Conservation (phyloP, 2,329 filamentous ascomycete genomes). For the Chrysoporthe deuterocubensis region DNA sequence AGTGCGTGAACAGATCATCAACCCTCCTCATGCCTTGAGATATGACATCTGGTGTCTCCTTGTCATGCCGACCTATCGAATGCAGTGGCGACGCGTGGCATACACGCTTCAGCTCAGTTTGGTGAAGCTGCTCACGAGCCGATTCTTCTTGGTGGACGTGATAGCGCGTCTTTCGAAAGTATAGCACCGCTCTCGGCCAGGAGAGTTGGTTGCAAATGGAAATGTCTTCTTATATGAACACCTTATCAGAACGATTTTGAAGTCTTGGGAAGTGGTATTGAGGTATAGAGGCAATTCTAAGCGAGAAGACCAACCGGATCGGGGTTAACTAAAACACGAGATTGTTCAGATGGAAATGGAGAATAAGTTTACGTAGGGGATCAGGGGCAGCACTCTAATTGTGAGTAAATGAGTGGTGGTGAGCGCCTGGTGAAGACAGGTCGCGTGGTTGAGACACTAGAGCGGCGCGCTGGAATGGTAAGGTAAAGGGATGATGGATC, state of each 20-base stretch:
- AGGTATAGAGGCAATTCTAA: too few relatives aligned
- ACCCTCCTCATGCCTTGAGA: background rate
- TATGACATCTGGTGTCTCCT: background rate
- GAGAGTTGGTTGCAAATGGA: background rate
- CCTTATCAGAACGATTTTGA: too few relatives aligned
- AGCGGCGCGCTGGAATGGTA: background rate
- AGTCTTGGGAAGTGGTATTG: too few relatives aligned
- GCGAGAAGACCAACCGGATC: background rate
- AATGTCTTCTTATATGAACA: too few relatives aligned
- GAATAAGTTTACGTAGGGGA: background rate
- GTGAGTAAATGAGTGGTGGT: background rate
- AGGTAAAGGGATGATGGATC: background rate
- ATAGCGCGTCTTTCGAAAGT: background rate
- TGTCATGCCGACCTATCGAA: background rate
- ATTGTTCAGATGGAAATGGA: background rate
- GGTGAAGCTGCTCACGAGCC: too few relatives aligned
- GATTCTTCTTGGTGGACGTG: too few relatives aligned
- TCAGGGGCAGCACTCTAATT: background rate
- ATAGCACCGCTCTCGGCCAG: background rate
- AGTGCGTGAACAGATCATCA: background rate
- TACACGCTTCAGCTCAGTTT: too few relatives aligned
- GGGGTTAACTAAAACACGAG: background rate
- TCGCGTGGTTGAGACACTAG: background rate
- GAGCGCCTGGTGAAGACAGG: background rate
- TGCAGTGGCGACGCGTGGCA: too few relatives aligned